Percentiles rank a stretch among this genome's conserved stretches.
Evolutionary conservation across 169 alveolate genomes (phyloP).

Genomic region (Cryptosporidium ubiquitum): DNA sequence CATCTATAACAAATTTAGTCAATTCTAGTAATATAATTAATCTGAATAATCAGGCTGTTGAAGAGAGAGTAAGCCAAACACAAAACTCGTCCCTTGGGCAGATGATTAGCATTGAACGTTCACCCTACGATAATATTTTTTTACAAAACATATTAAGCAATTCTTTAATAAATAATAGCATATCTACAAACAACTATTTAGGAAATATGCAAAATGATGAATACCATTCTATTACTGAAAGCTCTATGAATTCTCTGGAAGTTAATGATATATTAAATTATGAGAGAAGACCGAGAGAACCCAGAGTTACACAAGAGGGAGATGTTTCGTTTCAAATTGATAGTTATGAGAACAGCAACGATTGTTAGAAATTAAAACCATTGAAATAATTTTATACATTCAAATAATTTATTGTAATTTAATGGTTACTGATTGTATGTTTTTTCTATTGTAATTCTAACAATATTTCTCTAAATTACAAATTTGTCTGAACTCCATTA

Average conservation of each 20-base stretch:
- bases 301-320: conserved; percentile 65
- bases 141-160: conserved; percentile 12
- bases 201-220: conserved; percentile 11
- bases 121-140: neutral
- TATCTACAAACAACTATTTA: neutral
- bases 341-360: neutral
- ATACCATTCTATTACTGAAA: neutral
- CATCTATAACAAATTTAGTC: neutral
- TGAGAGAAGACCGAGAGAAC: conserved; percentile 67
- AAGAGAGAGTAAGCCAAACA: neutral
- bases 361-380: neutral
- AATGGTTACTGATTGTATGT: neutral
- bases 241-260: neutral
- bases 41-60: neutral
- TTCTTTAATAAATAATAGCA: neutral
- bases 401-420: neutral
- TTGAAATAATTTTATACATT: neutral
- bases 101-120: neutral
- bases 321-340: conserved; percentile 32
- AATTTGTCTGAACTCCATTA: conserved; percentile 52
- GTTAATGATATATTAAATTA: neutral
- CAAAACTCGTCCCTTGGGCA: neutral
- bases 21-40: neutral
- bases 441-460: neutral
- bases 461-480: conserved; percentile 39